Base-by-base conservation (phyloP, 1,139 yeast species). In the Spathaspora sp. region DNA sequence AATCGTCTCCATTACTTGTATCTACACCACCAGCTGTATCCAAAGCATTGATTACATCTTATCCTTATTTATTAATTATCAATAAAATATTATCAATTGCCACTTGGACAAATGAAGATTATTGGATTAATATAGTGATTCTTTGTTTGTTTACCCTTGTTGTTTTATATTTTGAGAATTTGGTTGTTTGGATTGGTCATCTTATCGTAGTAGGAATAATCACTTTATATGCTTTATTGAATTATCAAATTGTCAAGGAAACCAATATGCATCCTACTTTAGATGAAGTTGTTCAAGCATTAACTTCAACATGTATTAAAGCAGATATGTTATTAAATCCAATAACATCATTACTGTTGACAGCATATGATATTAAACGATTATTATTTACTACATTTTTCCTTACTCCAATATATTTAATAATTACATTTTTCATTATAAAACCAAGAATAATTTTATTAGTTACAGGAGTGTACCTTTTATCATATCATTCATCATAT, bases 1-100 rank as follows among this genome's bases (percentile, higher is more conserved):
- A 71, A 48, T 66, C 79, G 1, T 84, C 90, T 3, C 93, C 93
- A 1, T 68, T 86, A 50, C 70, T 86, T 44, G 79, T 86, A 1
- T 82, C 89, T 1, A 91, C 99, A 0, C 98, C 99, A 1, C 95
- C 97, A 3, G 82, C 91, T 0, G 91, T 91, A 11, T 85, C 96
- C 26, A 87, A 87, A 56, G 88, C 95, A 4, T 74, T 91, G 46
- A 80, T 90, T 43, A 79, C 82, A 52, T 82, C 96, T 7, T 90
- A 91, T 61, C 97, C 97, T 2, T 87, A 89, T 59, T 72, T 91
- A 43, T 74, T 87, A 39, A 78, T 88, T 4, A 81, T 83, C 9
- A 89, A 90, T 63, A 82, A 84, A 55, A 51, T 80, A 7, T 70
- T 90, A 46, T 81, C 90, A 33, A 74, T 91, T 27, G 65, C 88